Base-by-base conservation (phyloP, 1,139 yeast species). In the Meyerozyma smithsonii region DNA sequence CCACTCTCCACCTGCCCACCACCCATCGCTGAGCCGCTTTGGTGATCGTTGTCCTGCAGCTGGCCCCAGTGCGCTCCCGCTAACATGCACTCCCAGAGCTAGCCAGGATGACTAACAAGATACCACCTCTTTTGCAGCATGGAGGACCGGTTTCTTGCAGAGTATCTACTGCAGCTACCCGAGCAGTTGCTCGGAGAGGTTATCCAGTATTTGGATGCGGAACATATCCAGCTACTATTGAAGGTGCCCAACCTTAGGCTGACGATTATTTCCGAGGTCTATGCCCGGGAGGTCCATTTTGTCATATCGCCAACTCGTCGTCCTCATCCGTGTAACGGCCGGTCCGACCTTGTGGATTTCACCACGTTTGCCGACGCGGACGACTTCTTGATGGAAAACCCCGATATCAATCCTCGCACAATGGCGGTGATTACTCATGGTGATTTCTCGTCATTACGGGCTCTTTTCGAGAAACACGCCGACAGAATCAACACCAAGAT, bases 281-380 rank as follows among this genome's bases (percentile, higher is more conserved):
- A 54, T 43, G 39, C 51, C 30, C 54, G 54, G 32, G 72, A 66
- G 34, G 28, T 67, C 7, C 72, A 66, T 38, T 59, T 67, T 34
- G 51, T 64, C 3, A 51, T 66, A 10, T 54, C 65, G 10, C 71
- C 71, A 1, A 54, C 63, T 1, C 47, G 52, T 16, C 41, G 62
- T 17, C 66, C 66, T 21, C 61, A 62, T 46, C 44, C 50, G 43
- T 55, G 59, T 39, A 15, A 48, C 12, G 32, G 48, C 35, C 46
- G 56, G 10, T 24, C 38, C 17, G 52, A 47, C 25, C 49, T 62
- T 14, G 51, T 59, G 20, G 64, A 61, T 37, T 54, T 66, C 26
- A 49, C 47, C 34, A 58, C 59, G 10, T 63, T 41, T 44, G 63
- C 60, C 24, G 66, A 64, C 39, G 61, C 65, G 38, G 63, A 56